Evolutionary conservation across 768 basidiomycete species (phyloP), one percentile per base, ranked within the genome.

Genomic region (Myochromella boudieri): DNA sequence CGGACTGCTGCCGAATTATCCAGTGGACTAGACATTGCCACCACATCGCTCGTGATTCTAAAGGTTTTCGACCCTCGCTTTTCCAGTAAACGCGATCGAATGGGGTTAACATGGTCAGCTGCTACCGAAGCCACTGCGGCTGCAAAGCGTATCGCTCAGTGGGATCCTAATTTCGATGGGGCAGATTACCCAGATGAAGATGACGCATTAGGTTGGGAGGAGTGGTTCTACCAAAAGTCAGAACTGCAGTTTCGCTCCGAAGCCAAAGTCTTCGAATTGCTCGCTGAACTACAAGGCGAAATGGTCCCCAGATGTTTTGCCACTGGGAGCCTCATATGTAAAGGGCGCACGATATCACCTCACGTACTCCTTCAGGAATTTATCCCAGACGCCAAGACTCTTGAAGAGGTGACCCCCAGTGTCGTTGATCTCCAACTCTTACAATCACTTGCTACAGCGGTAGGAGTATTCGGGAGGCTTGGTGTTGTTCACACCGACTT

Each of bases 1-100:
- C 21, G 17, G 14, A 31, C 15, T n/a, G n/a, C n/a, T n/a, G n/a
- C n/a, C n/a, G n/a, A n/a, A n/a, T n/a, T n/a, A n/a, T n/a, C n/a
- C n/a, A 14, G 25, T 44, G 15, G 33, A 4, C 21, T n/a, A 32
- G 21, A 20, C 15, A 6, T 25, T 15, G 20, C 8, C 14, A 15
- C 34, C 21, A 20, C 34, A 36, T 18, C 11, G 6, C 15, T 36
- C 15, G 10, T 36, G 15, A 11, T 36, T 20, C 28, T 42, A 6
- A 42, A 42, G 29, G 28, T 21, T 21, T 42, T 31, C 22, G 42
- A 42, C 22, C 28, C 42, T 17, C 42, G 18, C 28, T 42, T 34
- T 15, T 8, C 4, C 12, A n/a, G 25, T 11, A 8, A 11, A 6
- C 11, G 42, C 17, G 8, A 10, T 15, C 17, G 29, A 42, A 11